Base-by-base conservation (phyloP, 148 eudicot genomes). In the Vaccinium macrocarpon region DNA sequence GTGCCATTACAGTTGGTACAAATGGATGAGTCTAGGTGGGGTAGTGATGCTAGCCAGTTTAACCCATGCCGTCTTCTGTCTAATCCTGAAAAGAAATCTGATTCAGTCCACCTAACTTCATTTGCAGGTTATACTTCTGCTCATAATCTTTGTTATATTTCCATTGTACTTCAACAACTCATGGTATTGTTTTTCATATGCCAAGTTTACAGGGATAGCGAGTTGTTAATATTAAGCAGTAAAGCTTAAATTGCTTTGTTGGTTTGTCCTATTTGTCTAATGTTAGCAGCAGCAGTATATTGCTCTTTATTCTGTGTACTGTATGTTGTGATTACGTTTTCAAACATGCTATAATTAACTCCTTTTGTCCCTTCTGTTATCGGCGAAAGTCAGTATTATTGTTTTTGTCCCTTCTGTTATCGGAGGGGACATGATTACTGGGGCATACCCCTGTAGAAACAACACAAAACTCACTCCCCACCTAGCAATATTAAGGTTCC, bases 1-100 rank as follows among this genome's bases (percentile, higher is more conserved):
- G 91, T 89, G 50, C 93, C 93, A 8, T 76, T 91, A 75, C 90
- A 90, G 83, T 83, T 88, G 86, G 88, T 91, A 77, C 93, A 91
- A 79, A 87, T 76, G 88, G 91, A 91, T 79, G 87, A 83, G 86
- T 56, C 49, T 29, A 87, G 52, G n/a, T 91, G 93, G 93, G 93
- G 93, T 75, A 88, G 52, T 81, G 93, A 91, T 82, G 91, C 93
- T 71, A 81, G 80, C 68, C 55, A 84, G 87, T 91, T 91, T 80
- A 91, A 91, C 76, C 93, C 93, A 53, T 83, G 79, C 80, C 91
- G 91, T 32, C 88, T 90, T 86, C 89, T 91, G 88, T 84, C 88
- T 48, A 86, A 85, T 84, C 81, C 86, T 85, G 89, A 87, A 52
- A 78, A 27, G 68, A 73, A n/a, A 48, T 85, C 87, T 72, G 81